These are phyloP conservation scores for Lachancea mirantina DNA, from an alignment of 805 yeast species.

Conservation along the genomic window DNA sequence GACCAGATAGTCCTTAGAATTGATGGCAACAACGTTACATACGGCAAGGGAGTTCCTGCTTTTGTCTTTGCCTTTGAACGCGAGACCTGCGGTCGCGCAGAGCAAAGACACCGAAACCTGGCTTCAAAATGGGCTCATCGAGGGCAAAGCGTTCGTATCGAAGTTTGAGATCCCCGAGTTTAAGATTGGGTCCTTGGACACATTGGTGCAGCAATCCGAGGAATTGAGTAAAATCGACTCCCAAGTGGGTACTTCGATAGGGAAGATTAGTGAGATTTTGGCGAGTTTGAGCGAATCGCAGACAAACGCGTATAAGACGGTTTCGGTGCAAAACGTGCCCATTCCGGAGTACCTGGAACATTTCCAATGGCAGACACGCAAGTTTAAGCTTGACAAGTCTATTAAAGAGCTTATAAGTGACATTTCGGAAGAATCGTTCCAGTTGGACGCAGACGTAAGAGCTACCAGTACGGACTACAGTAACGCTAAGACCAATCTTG, in stretches of 20 bases:
- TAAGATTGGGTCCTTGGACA: conserved; percentile 91
- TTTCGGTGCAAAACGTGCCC: conserved; percentile 45
- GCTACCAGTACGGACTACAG: conserved; percentile 67
- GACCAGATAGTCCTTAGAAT: no score
- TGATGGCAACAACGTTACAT: conserved; percentile 28
- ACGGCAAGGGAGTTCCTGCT: conserved; percentile 36
- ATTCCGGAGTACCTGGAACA: conserved; percentile 55
- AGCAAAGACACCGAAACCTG: conserved; percentile 38
- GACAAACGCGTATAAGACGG: conserved; percentile 42
- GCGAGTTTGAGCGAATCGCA: conserved; percentile 38
- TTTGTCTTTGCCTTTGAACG: conserved; percentile 48
- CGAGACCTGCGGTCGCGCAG: conserved; percentile 46
- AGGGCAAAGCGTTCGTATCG: conserved; percentile 52
- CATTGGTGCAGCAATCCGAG: conserved; percentile 83
- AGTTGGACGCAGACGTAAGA: conserved; percentile 80
- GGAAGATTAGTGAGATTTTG: conserved; percentile 72
- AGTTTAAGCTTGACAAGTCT: conserved; percentile 79
- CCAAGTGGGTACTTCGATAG: conserved; percentile 63
- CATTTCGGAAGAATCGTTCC: conserved; percentile 69
- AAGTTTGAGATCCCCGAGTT: conserved; percentile 68
- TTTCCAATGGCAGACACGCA: conserved; percentile 83
- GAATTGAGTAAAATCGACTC: conserved; percentile 76
- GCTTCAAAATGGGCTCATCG: conserved; percentile 48
- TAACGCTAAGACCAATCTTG: conserved; percentile 72
- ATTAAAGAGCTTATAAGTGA: conserved; percentile 64